Evolutionary conservation across 805 yeast genomes (phyloP).

Genomic region (Candida vartiovaarae): DNA sequence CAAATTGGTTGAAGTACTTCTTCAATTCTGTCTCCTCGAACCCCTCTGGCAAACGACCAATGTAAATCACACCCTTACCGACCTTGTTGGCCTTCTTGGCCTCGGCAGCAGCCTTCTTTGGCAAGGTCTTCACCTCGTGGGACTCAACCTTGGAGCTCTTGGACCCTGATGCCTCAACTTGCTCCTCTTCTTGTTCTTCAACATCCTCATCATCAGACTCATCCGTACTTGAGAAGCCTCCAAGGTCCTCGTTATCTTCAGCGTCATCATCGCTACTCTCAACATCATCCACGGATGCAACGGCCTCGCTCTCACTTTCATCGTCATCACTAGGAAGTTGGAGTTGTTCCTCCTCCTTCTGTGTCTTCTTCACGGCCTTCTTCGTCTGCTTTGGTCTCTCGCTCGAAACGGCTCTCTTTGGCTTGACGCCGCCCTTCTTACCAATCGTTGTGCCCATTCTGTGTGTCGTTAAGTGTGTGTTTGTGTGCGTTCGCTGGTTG

Average conservation of each 20-base stretch:
- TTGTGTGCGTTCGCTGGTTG: no score
- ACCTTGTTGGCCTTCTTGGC: conserved; percentile 21
- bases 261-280: conserved; percentile 7
- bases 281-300: conserved; percentile 21
- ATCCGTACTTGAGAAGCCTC: conserved; percentile 3
- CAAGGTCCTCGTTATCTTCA: conserved; percentile 6
- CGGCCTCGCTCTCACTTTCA: conserved; percentile 10
- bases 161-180: conserved; percentile 12
- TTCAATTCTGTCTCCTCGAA: conserved; percentile 74
- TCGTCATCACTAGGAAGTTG: conserved; percentile 24
- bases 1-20: conserved; percentile 86
- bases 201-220: conserved; percentile 24
- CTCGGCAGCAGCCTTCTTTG: conserved; percentile 9
- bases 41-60: conserved; percentile 90
- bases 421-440: conserved; percentile 16
- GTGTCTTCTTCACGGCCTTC: conserved; percentile 1
- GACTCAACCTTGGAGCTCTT: conserved; percentile 20
- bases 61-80: conserved; percentile 66
- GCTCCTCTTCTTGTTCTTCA: conserved; percentile 18
- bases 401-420: conserved; percentile 12
- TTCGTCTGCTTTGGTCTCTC: conserved; percentile 4
- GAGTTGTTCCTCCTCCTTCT: conserved; percentile 20
- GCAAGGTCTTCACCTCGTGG: conserved; percentile 21
- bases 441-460: conserved; percentile 11
- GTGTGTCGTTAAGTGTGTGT: background rate